Conservation (phyloP, 352 stramenopile species). For the Pythium guiyangense region DNA sequence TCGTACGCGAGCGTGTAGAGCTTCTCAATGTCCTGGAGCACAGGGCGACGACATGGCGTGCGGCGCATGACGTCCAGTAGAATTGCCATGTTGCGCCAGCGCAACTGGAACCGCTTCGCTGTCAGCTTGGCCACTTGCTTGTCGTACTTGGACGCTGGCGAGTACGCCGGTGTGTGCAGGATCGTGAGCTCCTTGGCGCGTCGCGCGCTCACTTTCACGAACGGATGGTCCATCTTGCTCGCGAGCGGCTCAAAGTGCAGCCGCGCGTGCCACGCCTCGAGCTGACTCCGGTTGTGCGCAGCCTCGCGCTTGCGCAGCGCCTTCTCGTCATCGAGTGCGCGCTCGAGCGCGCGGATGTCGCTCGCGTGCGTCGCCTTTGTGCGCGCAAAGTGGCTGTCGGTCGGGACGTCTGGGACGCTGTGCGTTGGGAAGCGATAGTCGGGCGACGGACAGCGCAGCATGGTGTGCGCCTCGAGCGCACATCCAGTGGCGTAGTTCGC, state of each 20-base stretch:
- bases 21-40: slow-evolving; percentile 70
- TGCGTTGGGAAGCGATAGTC: slow-evolving; percentile 27
- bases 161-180: slow-evolving; percentile 45
- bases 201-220: slow-evolving; percentile 30
- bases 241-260: slow-evolving; percentile 44
- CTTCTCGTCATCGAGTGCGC: slow-evolving; percentile 29
- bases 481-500: slow-evolving; percentile 34
- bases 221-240: slow-evolving; percentile 38
- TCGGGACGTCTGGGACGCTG: slow-evolving; percentile 15
- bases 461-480: slow-evolving; percentile 20
- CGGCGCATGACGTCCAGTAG: slow-evolving; percentile 52
- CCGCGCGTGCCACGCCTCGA: slow-evolving; percentile 31
- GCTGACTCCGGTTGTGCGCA: slow-evolving; percentile 28
- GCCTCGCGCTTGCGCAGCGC: slow-evolving; percentile 19
- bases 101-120: slow-evolving; percentile 32
- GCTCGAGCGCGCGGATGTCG: slow-evolving; percentile 22
- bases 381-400: slow-evolving; percentile 20
- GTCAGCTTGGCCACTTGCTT: slow-evolving; percentile 29
- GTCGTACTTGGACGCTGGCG: slow-evolving; percentile 25
- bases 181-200: slow-evolving; percentile 41
- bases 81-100: slow-evolving; percentile 38
- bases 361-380: slow-evolving; percentile 25
- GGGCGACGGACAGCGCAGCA: slow-evolving; percentile 45
- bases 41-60: slow-evolving; percentile 47
- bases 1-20: slow-evolving; percentile 44